Evolutionary conservation across 2,329 filamentous ascomycete genomes (phyloP).

Genomic region (Teratosphaeria viscida): DNA sequence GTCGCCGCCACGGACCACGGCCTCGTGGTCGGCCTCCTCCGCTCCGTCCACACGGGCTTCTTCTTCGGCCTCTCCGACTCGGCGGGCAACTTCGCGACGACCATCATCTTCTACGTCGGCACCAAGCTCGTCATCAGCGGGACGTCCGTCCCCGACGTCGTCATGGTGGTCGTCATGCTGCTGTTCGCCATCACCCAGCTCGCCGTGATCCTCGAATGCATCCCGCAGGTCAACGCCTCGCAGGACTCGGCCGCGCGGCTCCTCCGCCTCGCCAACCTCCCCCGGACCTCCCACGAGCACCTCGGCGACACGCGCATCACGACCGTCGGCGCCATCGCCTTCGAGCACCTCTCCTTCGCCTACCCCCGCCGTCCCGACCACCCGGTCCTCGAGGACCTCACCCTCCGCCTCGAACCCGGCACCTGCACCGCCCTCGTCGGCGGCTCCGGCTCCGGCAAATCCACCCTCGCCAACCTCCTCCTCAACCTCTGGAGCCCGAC

Average conservation of each 20-base stretch:
- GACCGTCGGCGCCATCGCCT: constrained; percentile 43
- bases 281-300: constrained; percentile 49
- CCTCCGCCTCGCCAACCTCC: constrained; percentile 56
- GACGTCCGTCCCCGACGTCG: constrained; percentile 46
- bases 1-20: constrained; percentile 39
- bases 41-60: constrained; percentile 56
- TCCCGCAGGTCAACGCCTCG: constrained; percentile 71
- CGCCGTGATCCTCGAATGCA: constrained; percentile 56
- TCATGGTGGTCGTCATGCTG: constrained; percentile 70
- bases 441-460: constrained; percentile 81
- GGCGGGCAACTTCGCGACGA: constrained; percentile 59
- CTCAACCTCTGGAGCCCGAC: constrained; percentile 66
- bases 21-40: constrained; percentile 51
- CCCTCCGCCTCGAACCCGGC: constrained; percentile 52
- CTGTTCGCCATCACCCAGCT: constrained; percentile 73
- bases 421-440: constrained; percentile 71
- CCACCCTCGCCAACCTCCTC: constrained; percentile 66
- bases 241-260: constrained; percentile 63
- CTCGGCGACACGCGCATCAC: constrained; percentile 37
- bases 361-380: constrained; percentile 52
- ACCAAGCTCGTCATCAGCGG: constrained; percentile 49
- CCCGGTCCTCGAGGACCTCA: constrained; percentile 52
- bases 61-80: constrained; percentile 72
- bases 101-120: constrained; percentile 77
- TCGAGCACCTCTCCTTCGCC: constrained; percentile 56